These are phyloP conservation scores for Septoria petroselini DNA, from an alignment of 2,329 filamentous ascomycete genomes.

Conservation along the genomic window DNA sequence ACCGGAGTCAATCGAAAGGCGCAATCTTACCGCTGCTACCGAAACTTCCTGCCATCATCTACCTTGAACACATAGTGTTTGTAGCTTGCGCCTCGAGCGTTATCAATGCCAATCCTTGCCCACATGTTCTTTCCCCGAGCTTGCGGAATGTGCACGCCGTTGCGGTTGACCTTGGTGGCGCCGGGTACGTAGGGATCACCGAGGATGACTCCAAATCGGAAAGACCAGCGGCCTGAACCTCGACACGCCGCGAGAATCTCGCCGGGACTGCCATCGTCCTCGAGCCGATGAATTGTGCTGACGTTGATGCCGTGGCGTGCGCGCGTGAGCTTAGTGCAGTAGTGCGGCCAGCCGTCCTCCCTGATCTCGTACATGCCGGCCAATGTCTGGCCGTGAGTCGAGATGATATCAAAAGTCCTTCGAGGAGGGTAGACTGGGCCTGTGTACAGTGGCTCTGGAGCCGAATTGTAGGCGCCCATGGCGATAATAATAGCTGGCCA, in stretches of 20 bases:
- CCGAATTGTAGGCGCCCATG: neutral
- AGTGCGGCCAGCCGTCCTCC: neutral
- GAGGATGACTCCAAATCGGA: neutral
- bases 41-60: neutral
- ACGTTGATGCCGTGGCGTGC: constrained; percentile 1
- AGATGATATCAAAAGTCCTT: constrained; percentile 5
- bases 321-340: neutral
- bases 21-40: constrained; percentile 7
- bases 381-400: neutral
- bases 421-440: neutral
- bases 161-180: neutral
- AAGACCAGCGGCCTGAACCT: neutral
- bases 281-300: neutral
- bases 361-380: constrained; percentile 3
- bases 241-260: constrained; percentile 1
- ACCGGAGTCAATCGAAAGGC: neutral
- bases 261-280: neutral
- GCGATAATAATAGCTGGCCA: neutral
- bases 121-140: neutral
- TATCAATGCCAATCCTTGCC: neutral
- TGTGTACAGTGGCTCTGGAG: constrained; percentile 1
- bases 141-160: neutral
- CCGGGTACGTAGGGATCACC: constrained; percentile 1
- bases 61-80: neutral
- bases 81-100: too few relatives aligned